Percentiles rank a stretch among this genome's conserved stretches.
Conservation (phyloP, 495 filamentous ascomycete species). For the Terfezia boudieri region DNA sequence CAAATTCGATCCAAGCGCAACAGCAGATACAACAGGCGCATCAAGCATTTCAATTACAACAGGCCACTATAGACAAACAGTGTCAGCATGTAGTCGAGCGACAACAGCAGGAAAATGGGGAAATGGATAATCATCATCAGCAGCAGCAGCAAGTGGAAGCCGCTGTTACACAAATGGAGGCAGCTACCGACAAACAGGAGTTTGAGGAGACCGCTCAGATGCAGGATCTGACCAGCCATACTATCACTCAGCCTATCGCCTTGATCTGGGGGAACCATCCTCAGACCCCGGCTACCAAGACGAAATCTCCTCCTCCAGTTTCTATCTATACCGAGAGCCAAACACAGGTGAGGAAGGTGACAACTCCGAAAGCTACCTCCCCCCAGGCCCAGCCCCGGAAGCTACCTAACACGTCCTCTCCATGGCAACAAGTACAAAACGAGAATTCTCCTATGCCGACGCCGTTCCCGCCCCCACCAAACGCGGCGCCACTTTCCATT, state of each 20-base stretch:
- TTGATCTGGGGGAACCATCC: background rate
- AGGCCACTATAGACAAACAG: conserved; percentile 19
- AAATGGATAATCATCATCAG: conserved; percentile 4
- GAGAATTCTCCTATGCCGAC: conserved; percentile 12
- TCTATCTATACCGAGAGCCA: background rate
- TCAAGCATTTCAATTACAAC: conserved; percentile 34
- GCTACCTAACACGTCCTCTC: conserved; percentile 21
- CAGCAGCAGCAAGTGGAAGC: conserved; percentile 11
- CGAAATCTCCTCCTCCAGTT: conserved; percentile 6
- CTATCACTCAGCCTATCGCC: too few species aligned
- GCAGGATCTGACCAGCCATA: conserved; percentile 5
- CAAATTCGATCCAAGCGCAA: conserved; percentile 25
- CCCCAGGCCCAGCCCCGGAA: background rate
- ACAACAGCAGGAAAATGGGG: conserved; percentile 11
- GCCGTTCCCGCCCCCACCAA: conserved; percentile 16
- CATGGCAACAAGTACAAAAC: conserved; percentile 77
- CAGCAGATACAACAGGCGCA: conserved; percentile 33
- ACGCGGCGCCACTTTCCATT: conserved; percentile 1
- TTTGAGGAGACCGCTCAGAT: conserved; percentile 9
- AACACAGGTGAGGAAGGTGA: background rate
- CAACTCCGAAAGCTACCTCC: background rate
- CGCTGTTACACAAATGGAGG: conserved; percentile 1
- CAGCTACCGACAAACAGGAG: background rate
- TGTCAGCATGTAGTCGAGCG: conserved; percentile 16
- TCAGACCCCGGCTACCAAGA: conserved; percentile 12